These are phyloP conservation scores for Caryopteris hybrid DNA, from an alignment of 305 asterid genomes.

Conservation along the genomic window DNA sequence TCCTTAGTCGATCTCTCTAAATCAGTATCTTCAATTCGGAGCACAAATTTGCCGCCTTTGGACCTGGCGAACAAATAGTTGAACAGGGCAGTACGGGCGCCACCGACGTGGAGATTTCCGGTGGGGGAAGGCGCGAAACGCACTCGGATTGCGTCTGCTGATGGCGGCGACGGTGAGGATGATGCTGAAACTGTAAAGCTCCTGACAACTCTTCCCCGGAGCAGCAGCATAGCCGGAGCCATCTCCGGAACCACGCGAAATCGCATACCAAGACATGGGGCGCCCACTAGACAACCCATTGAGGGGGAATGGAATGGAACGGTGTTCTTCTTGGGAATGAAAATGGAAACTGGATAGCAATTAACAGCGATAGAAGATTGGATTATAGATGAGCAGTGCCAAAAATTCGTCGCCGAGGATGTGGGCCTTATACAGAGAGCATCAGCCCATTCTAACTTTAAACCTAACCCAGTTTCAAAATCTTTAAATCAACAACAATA, in stretches of 20 bases:
- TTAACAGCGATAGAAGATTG: background rate
- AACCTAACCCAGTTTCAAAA: too few species aligned
- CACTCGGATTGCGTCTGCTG: slow-evolving; percentile 50
- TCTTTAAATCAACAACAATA: too few species aligned
- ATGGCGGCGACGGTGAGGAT: slow-evolving; percentile 21
- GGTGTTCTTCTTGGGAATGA: background rate
- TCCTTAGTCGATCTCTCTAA: slow-evolving; percentile 89
- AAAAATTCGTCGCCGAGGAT: background rate
- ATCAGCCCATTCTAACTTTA: background rate
- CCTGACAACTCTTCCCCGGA: slow-evolving; percentile 37
- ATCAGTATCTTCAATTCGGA: slow-evolving; percentile 94
- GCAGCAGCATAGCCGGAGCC: slow-evolving; percentile 28
- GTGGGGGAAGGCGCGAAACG: slow-evolving; percentile 98
- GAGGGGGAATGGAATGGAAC: background rate
- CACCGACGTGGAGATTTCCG: slow-evolving; percentile 96
- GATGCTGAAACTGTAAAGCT: slow-evolving; percentile 42
- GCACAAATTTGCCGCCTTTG: slow-evolving; percentile 77
- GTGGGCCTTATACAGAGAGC: background rate
- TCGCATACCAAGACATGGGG: slow-evolving; percentile 48
- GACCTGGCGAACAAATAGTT: slow-evolving; percentile 91
- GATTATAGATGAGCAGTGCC: background rate
- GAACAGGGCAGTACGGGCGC: slow-evolving; percentile 96
- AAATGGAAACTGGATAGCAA: slow-evolving; percentile 3
- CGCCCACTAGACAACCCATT: slow-evolving; percentile 44
- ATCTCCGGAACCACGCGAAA: slow-evolving; percentile 30